These are phyloP conservation scores for Xylariaceae sp. DNA, from an alignment of 2,329 filamentous ascomycete species.

Conservation along the genomic window DNA sequence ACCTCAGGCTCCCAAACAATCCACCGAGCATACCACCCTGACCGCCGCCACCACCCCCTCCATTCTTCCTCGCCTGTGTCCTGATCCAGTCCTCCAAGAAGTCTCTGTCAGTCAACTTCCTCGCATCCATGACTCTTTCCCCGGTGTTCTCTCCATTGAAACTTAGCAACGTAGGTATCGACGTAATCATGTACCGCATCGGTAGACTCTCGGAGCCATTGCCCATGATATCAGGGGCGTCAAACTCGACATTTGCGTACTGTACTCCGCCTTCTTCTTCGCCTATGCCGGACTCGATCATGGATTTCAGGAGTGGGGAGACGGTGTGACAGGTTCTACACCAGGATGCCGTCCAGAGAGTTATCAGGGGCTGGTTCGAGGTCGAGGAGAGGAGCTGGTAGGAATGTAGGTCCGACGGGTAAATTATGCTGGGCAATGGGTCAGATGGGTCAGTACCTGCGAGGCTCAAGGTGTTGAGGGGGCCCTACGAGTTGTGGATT, in stretches of 20 bases:
- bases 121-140: slow-evolving; percentile 50
- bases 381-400: slow-evolving; percentile 56
- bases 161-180: slow-evolving; percentile 55
- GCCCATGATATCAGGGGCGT: slow-evolving; percentile 55
- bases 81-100: slow-evolving; percentile 55
- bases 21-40: slow-evolving; percentile 32
- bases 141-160: slow-evolving; percentile 53
- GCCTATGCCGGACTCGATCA: slow-evolving; percentile 51
- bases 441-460: background rate
- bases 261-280: slow-evolving; percentile 55
- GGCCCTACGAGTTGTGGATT: slow-evolving; percentile 39
- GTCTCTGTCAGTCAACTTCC: slow-evolving; percentile 45
- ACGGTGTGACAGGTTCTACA: slow-evolving; percentile 54
- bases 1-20: slow-evolving; percentile 31
- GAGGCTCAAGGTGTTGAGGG: background rate
- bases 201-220: slow-evolving; percentile 37
- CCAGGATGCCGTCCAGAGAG: slow-evolving; percentile 59
- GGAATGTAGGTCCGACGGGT: slow-evolving; percentile 51
- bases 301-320: slow-evolving; percentile 45
- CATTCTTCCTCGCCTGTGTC: slow-evolving; percentile 47
- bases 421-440: slow-evolving; percentile 46
- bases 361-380: slow-evolving; percentile 54
- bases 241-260: slow-evolving; percentile 55
- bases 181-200: slow-evolving; percentile 56
- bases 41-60: slow-evolving; percentile 43